A percentile compares a stretch with the other conserved stretches of the same genome.
These are phyloP conservation scores for Besnoitia besnoiti DNA, from an alignment of 169 alveolate species.

Conservation along the genomic window DNA sequence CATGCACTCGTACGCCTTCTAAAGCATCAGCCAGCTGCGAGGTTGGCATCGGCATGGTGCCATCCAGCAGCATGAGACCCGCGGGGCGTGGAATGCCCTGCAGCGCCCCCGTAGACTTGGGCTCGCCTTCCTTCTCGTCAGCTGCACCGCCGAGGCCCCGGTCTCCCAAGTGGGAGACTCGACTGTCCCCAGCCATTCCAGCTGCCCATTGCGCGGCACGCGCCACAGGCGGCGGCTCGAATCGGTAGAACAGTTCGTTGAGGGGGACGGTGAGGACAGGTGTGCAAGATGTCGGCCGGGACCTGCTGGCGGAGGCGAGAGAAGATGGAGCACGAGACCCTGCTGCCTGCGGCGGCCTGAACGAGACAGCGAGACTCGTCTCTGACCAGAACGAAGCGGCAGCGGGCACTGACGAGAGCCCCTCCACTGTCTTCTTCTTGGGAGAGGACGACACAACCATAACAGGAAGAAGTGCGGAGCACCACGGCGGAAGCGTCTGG, in stretches of 20 bases:
- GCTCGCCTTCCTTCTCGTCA: neutral
- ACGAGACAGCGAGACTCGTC: neutral
- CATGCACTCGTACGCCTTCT: neutral
- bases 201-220: neutral
- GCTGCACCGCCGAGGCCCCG: neutral
- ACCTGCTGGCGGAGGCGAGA: neutral
- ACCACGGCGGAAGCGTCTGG: conserved; percentile 57
- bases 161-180: neutral
- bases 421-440: neutral
- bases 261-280: neutral
- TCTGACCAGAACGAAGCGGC: neutral
- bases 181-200: neutral
- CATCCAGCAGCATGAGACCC: neutral
- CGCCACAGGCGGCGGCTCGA: neutral
- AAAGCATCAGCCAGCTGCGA: neutral
- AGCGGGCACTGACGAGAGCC: neutral
- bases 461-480: conserved; percentile 62
- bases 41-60: neutral
- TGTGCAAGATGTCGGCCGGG: neutral
- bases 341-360: neutral
- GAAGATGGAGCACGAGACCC: too few relatives aligned
- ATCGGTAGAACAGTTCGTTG: neutral
- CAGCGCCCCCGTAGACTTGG: neutral
- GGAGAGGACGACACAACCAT: neutral
- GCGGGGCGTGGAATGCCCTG: neutral